Evolutionary conservation across 1,284 basidiomycete genomes (phyloP).

Genomic region (Golubevia pallescens): DNA sequence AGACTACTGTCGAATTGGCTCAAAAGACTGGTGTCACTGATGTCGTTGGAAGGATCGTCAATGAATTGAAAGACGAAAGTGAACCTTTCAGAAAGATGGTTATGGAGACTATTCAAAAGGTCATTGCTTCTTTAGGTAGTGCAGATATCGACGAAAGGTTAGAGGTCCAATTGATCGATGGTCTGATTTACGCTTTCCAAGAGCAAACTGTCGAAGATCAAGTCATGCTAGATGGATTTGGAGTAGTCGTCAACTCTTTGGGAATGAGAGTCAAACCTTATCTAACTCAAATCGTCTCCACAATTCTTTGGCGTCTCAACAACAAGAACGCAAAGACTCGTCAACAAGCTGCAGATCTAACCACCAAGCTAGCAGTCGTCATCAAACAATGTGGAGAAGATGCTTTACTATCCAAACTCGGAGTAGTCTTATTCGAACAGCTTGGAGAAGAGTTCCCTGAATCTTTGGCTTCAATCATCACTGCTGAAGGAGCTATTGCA

Average conservation of each 20-base stretch:
- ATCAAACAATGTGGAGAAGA: conserved; percentile 99
- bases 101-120: conserved; percentile 99
- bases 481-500: conserved; percentile 59
- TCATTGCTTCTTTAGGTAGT: conserved; percentile 87
- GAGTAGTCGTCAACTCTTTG: conserved; percentile 83
- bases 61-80: conserved; percentile 80
- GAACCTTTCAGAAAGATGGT: conserved; percentile 99
- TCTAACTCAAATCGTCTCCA: conserved; percentile 98
- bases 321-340: conserved; percentile 99
- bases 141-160: conserved; percentile 95
- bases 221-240: conserved; percentile 98
- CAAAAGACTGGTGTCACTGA: conserved; percentile 95
- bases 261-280: conserved; percentile 98
- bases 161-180: conserved; percentile 92
- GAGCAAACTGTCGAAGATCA: conserved; percentile 98
- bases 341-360: conserved; percentile 96
- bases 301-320: conserved; percentile 96
- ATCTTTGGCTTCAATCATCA: conserved; percentile 58
- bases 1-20: conserved; percentile 96
- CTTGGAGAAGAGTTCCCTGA: conserved; percentile 65
- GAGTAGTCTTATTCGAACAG: conserved; percentile 61
- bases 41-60: conserved; percentile 91
- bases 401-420: conserved; percentile 54
- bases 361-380: conserved; percentile 89
- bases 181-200: conserved; percentile 99